Evolutionary conservation across 306 rosid species (phyloP), one percentile per base, ranked within the genome.

Genomic region (Acacia acuminata): DNA sequence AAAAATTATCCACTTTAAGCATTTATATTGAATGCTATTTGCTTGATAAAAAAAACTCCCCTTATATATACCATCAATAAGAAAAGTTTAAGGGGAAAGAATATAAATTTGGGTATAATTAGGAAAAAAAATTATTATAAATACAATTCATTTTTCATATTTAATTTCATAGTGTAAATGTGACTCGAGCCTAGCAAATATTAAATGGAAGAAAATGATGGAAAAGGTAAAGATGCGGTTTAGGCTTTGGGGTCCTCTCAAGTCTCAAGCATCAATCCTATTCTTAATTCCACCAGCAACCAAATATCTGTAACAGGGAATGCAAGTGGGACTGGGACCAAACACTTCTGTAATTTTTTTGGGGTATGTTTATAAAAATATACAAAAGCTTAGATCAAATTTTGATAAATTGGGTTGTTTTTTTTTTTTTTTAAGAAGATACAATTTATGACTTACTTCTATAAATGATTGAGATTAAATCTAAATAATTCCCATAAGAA

Each of bases 201-300:
- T 61, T 74, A 81, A 81, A 81, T 61, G 36, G 15, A 42, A 69
- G 80, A 87, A 4, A 55, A 75, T 79, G 64, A 55, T 3, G 16
- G 17, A 34, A 6, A 25, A 79, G 77, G 50, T 17, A 25, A 61
- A 73, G 85, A 80, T 88, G 77, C 85, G 12, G 78, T 63, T 51
- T 79, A 20, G 51, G 75, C 76, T 51, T 43, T 25, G 83, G 44
- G 75, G 79, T 71, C 84, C 75, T 45, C 78, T 77, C 53, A 48
- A 48, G 85, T 45, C 78, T 77, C 53, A 48, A 48, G 85, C 83
- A 87, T 87, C 87, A 75, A 78, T 87, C 87, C 90, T n/a, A 83
- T 53, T 19, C 24, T n/a, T 6, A 19, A 80, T 86, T 79, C 82
- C 76, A 71, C 27, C 53, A 70, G 24, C 7, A 56, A 32, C 8